Conservation (phyloP, 2,329 filamentous ascomycete genomes). For the Alternaria sp. region DNA sequence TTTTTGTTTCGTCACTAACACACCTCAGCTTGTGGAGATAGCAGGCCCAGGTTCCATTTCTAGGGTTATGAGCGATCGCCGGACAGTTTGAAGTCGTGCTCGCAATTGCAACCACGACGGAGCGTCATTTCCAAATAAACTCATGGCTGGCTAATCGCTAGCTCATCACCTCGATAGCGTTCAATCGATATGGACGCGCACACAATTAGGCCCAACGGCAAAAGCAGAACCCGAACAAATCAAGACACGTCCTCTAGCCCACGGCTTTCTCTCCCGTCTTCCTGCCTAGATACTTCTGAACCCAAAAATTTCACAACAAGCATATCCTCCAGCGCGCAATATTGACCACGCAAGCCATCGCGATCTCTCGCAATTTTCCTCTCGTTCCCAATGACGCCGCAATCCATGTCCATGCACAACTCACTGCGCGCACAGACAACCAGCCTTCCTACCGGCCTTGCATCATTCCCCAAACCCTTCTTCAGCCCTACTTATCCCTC, state of each 20-base stretch:
- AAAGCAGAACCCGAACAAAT: conserved; percentile 11
- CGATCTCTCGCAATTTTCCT: conserved; percentile 14
- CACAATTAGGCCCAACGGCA: conserved; percentile 1
- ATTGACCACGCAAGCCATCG: conserved; percentile 9
- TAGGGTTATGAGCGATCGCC: conserved; percentile 93
- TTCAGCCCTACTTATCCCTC: conserved; percentile 22
- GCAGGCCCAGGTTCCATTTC: conserved; percentile 88
- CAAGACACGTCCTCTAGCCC: not conserved
- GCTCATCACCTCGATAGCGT: conserved; percentile 1
- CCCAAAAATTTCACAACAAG: not conserved
- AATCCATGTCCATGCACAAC: conserved; percentile 27
- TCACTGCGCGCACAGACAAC: conserved; percentile 27
- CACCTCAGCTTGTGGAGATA: conserved; percentile 76
- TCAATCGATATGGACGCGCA: not conserved
- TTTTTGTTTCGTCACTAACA: conserved; percentile 19
- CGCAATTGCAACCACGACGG: not conserved
- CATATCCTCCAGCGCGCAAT: not conserved
- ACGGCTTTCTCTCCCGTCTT: not conserved
- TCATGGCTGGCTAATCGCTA: conserved; percentile 4
- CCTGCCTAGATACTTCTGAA: not conserved
- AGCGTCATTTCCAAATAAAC: not conserved
- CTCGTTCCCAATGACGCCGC: conserved; percentile 17
- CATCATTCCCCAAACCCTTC: conserved; percentile 10
- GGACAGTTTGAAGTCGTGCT: conserved; percentile 70
- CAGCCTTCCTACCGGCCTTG: conserved; percentile 23